Percentiles rank a stretch among this genome's conserved stretches.
These are phyloP conservation scores for Circinella minor DNA, from an alignment of 371 early-diverging fungal genomes.

Conservation along the genomic window DNA sequence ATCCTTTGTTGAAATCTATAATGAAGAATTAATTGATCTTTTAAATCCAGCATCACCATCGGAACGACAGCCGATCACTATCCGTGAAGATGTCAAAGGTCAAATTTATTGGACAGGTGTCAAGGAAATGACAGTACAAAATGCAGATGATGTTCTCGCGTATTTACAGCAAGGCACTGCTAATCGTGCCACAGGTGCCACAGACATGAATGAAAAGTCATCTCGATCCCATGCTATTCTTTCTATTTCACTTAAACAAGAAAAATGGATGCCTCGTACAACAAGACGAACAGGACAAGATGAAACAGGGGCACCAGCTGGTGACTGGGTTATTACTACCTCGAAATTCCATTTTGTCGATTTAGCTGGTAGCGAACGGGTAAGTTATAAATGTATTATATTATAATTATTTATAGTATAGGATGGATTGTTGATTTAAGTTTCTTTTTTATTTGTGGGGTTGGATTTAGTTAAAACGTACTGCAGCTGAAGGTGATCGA, in stretches of 20 bases:
- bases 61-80: slow-evolving; percentile 73
- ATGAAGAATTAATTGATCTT: slow-evolving; percentile 94
- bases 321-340: slow-evolving; percentile 63
- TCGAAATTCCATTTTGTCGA: slow-evolving; percentile 99
- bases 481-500: slow-evolving; percentile 93
- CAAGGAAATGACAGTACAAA: slow-evolving; percentile 75
- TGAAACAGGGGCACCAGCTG: slow-evolving; percentile 27
- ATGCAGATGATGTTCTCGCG: slow-evolving; percentile 80
- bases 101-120: slow-evolving; percentile 91
- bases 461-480: slow-evolving; percentile 78
- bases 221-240: slow-evolving; percentile 99
- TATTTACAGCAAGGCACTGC: slow-evolving; percentile 73
- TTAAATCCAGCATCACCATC: slow-evolving; percentile 58
- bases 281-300: neutral
- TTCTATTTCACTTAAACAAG: slow-evolving; percentile 80
- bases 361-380: slow-evolving; percentile 99
- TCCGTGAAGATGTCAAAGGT: slow-evolving; percentile 94
- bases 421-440: too few relatives aligned
- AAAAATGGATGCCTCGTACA: slow-evolving; percentile 48
- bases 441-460: neutral
- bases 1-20: slow-evolving; percentile 95
- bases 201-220: slow-evolving; percentile 96
- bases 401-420: too few relatives aligned
- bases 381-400: slow-evolving; percentile 21
- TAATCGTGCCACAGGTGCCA: slow-evolving; percentile 93